Evolutionary conservation across 495 filamentous ascomycete species (phyloP).

Genomic region (Mytilinidion resinicola): DNA sequence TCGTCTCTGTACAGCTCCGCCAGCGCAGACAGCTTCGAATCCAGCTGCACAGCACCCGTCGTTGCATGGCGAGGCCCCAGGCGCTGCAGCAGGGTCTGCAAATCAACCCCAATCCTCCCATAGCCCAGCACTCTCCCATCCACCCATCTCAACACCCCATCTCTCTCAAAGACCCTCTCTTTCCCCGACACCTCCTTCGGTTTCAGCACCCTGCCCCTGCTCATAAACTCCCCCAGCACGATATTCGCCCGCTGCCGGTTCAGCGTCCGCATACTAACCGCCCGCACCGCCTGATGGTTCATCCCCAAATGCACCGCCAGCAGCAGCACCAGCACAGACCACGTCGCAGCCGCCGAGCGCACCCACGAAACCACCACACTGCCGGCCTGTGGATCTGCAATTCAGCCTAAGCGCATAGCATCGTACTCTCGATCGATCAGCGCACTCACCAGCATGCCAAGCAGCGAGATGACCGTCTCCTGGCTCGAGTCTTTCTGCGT

Average conservation of each 20-base stretch:
- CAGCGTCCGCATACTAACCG: conserved; percentile 77
- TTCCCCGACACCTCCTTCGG: conserved; percentile 57
- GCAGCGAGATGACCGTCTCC: conserved; percentile 85
- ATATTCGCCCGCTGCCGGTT: conserved; percentile 85
- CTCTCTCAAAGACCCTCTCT: conserved; percentile 68
- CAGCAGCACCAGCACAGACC: conserved; percentile 65
- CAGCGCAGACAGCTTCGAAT: conserved; percentile 38
- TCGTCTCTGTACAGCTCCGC: conserved; percentile 46
- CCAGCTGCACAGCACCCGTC: conserved; percentile 37
- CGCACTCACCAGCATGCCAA: conserved; percentile 75
- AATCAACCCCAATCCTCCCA: conserved; percentile 44
- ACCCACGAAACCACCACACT: conserved; percentile 73
- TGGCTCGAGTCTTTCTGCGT: conserved; percentile 83
- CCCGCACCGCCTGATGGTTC: conserved; percentile 79
- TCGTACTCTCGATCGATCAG: conserved; percentile 1
- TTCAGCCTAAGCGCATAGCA: conserved; percentile 17
- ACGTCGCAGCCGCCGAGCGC: conserved; percentile 63
- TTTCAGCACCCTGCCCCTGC: conserved; percentile 45
- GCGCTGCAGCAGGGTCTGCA: conserved; percentile 35
- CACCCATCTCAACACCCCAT: conserved; percentile 55
- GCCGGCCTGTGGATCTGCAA: conserved; percentile 49
- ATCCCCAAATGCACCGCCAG: conserved; percentile 67
- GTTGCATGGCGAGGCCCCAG: conserved; percentile 34
- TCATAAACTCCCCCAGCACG: conserved; percentile 57
- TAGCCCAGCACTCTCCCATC: conserved; percentile 44